These are phyloP conservation scores for Penicillium bovifimosum DNA, from an alignment of 495 filamentous ascomycete species.

Conservation along the genomic window DNA sequence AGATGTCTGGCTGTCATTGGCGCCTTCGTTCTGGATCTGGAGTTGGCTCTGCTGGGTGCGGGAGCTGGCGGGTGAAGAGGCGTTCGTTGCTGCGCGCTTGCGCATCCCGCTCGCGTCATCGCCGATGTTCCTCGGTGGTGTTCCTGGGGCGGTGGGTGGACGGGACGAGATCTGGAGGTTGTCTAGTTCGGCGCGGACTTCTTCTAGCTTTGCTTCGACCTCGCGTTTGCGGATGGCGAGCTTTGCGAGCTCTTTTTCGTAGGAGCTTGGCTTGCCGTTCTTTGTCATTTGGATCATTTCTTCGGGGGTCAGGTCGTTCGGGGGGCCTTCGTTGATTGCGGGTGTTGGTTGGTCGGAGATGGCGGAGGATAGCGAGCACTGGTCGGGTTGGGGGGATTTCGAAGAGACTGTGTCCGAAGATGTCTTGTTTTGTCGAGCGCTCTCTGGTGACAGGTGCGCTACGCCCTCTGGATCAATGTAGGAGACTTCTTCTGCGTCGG, in stretches of 20 bases:
- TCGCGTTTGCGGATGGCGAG: constrained; percentile 65
- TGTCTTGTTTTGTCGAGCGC: constrained; percentile 11
- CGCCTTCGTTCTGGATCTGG: not conserved
- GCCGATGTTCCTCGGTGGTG: constrained; percentile 14
- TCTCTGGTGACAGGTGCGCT: constrained; percentile 3
- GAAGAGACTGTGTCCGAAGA: not conserved
- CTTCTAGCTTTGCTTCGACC: constrained; percentile 62
- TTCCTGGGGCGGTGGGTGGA: not conserved
- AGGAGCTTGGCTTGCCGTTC: constrained; percentile 38
- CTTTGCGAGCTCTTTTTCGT: constrained; percentile 72
- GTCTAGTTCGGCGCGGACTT: constrained; percentile 39
- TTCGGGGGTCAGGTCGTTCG: constrained; percentile 19
- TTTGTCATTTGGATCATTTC: constrained; percentile 28
- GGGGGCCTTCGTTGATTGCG: constrained; percentile 15
- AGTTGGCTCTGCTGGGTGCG: constrained; percentile 52
- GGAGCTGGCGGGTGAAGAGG: constrained; percentile 53
- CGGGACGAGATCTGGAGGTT: constrained; percentile 33
- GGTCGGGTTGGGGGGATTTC: constrained; percentile 6
- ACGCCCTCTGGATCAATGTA: constrained; percentile 1
- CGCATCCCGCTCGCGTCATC: constrained; percentile 33
- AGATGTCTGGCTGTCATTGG: constrained; percentile 10
- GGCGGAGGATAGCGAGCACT: constrained; percentile 15
- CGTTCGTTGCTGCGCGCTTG: constrained; percentile 45
- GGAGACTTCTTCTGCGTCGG: constrained; percentile 10
- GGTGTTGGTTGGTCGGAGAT: constrained; percentile 20